A percentile compares a stretch with the other conserved stretches of the same genome.
These are phyloP conservation scores for Malassezia obtusa DNA, from an alignment of 1,284 basidiomycete genomes.

Conservation along the genomic window DNA sequence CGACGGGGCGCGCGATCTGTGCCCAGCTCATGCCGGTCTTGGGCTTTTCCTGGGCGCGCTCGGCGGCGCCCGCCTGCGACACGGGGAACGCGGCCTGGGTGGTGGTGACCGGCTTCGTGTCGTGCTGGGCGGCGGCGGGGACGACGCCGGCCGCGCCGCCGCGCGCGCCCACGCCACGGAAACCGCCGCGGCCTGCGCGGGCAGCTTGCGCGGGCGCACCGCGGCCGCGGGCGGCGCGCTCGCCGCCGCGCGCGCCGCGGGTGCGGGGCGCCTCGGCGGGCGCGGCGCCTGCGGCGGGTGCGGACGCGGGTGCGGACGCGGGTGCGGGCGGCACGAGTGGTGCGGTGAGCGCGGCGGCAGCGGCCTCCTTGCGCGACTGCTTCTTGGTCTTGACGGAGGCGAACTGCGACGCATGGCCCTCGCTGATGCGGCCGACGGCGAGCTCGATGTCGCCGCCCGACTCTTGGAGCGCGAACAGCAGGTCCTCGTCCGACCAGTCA, in stretches of 20 bases:
- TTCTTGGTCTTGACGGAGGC: constrained; percentile 77
- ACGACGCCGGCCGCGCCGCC: neutral
- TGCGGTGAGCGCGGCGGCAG: constrained; percentile 15
- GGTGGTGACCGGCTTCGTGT: constrained; percentile 13
- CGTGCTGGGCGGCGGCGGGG: neutral
- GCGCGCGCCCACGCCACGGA: constrained; percentile 16
- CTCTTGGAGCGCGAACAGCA: constrained; percentile 64
- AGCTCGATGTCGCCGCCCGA: constrained; percentile 63
- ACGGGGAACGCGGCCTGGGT: constrained; percentile 9
- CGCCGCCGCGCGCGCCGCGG: constrained; percentile 1
- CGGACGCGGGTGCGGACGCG: constrained; percentile 7
- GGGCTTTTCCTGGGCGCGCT: constrained; percentile 28
- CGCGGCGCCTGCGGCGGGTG: constrained; percentile 14
- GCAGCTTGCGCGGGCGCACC: constrained; percentile 7
- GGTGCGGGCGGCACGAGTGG: constrained; percentile 20
- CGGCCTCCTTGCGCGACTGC: constrained; percentile 43
- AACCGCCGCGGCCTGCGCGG: constrained; percentile 14
- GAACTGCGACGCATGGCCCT: constrained; percentile 74
- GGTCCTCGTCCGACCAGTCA: constrained; percentile 67
- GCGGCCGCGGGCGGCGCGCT: constrained; percentile 7
- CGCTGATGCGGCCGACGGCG: constrained; percentile 66
- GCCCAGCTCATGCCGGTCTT: constrained; percentile 41
- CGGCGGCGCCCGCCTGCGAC: neutral
- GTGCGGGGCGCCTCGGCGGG: neutral
- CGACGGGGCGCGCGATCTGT: constrained; percentile 35